A percentile compares a stretch with the other conserved stretches of the same genome.
phyloP scores from a whole-genome alignment of 345 rosid genomes.

The Trapa bicornis region DNA sequence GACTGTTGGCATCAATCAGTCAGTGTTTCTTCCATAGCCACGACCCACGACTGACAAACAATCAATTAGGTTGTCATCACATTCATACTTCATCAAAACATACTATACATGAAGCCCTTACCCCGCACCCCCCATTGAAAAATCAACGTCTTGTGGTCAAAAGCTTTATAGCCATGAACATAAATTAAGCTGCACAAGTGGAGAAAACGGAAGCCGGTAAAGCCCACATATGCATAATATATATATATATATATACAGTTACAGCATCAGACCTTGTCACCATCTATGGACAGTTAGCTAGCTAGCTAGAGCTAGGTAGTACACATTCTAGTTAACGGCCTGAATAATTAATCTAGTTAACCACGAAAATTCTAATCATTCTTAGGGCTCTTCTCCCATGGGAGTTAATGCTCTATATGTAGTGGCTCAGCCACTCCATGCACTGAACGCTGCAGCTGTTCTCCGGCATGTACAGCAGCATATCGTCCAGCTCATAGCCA shows the following conservation, averaged over 20 bases:
- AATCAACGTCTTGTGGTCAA: background rate
- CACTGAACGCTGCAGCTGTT: slow-evolving; percentile 18
- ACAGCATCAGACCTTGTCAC: background rate
- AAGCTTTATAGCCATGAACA: background rate
- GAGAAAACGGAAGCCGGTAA: background rate
- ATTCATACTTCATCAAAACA: background rate
- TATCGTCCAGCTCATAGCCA: slow-evolving; percentile 20
- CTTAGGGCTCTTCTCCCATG: background rate
- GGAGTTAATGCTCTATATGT: slow-evolving; percentile 10
- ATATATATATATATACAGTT: background rate
- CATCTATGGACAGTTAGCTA: background rate
- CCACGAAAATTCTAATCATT: background rate
- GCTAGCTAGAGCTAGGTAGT: background rate
- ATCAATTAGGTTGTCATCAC: background rate
- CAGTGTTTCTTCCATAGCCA: background rate
- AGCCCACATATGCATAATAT: too few species aligned
- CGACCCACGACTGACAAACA: background rate
- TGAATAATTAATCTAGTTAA: background rate
- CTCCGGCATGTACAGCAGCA: slow-evolving; percentile 22
- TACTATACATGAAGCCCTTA: background rate
- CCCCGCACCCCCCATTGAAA: background rate
- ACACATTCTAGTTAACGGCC: background rate
- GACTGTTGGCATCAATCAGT: too few species aligned
- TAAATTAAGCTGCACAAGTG: background rate
- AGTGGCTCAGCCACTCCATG: slow-evolving; percentile 46